Percentiles rank a stretch among this genome's conserved stretches.
Conservation (phyloP, 768 basidiomycete species). For the Tephrocybe sp. region DNA sequence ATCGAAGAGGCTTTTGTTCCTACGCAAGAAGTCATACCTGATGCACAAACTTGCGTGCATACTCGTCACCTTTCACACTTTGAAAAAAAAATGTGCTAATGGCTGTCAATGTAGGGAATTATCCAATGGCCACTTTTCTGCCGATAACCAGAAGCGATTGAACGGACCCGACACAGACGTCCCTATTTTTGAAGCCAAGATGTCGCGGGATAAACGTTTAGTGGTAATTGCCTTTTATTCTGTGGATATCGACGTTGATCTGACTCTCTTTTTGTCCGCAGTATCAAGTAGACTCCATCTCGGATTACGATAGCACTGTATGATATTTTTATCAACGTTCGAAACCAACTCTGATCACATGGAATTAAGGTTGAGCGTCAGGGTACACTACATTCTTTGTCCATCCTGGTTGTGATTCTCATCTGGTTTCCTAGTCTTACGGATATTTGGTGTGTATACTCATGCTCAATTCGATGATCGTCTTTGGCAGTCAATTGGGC, state of each 20-base stretch:
- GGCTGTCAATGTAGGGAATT: constrained; percentile 47
- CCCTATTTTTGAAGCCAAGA: constrained; percentile 17
- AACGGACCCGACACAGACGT: constrained; percentile 12
- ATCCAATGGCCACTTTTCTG: constrained; percentile 34
- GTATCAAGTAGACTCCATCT: constrained; percentile 17
- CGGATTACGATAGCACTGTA: constrained; percentile 12
- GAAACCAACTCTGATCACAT: background rate
- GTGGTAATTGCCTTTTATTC: constrained; percentile 9
- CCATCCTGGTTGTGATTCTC: background rate
- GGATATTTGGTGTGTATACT: constrained; percentile 25
- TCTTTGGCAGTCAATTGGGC: constrained; percentile 37
- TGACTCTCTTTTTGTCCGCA: background rate
- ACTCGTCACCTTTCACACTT: too few species aligned
- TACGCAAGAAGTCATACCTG: background rate
- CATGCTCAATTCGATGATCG: constrained; percentile 36
- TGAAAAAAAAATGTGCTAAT: background rate
- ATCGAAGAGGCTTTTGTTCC: constrained; percentile 7
- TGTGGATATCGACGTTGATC: background rate
- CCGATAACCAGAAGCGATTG: constrained; percentile 14
- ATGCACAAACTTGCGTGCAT: background rate
- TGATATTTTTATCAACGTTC: background rate
- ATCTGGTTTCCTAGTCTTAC: constrained; percentile 7
- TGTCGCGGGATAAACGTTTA: constrained; percentile 13
- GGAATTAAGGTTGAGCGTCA: constrained; percentile 13
- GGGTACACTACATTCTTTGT: background rate